Base-by-base conservation (phyloP, 768 basidiomycete genomes). In the Russula dissimulans region DNA sequence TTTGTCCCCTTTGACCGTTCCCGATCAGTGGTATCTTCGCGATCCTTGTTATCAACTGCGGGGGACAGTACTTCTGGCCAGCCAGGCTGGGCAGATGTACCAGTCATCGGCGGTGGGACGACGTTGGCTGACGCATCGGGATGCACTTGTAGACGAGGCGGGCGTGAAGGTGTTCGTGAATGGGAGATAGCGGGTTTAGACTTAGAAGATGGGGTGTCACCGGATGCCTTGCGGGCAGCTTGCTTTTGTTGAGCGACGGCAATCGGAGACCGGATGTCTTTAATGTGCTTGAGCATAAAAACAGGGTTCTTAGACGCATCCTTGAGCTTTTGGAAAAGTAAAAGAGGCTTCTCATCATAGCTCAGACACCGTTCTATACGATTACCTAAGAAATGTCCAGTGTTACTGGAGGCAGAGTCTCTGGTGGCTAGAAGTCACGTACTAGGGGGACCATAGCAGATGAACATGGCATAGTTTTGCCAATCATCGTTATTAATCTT, bases 401-500 rank as follows among this genome's bases (percentile, higher is more conserved):
- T 45, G 17, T 46, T 7, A 44, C 15, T 63, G 26, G 47, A 38
- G n/a, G n/a, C 22, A 9, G 32, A 57, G 26, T 18, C 12, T 10
- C 26, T 29, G 18, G 34, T 12, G 15, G 39, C n/a, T 42, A 44
- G 18, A 61, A 22, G n/a, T 14, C 36, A 56, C 68, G 66, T 69
- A 93, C 95, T 92, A 54, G 93, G 78, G 55, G 87, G 86, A 11
- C 95, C 95, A 72, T 95, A 97, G 67, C 95, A 98, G 62, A 99
- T 98, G 75, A 99, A 99, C 87, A 99, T 90, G 32, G 97, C 97
- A 75, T 98, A 99, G 68, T 93, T 91, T 77, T 93, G 88, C 97
- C 97, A 99, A 71, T 91, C 95, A 65, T 98, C 97, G 66, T 91
- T 91, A 72, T 95, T 93, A 74, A 98, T 98, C 69, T 91, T 94